Base-by-base conservation (phyloP, 1,284 basidiomycete genomes). In the Pseudozyma sp. region DNA sequence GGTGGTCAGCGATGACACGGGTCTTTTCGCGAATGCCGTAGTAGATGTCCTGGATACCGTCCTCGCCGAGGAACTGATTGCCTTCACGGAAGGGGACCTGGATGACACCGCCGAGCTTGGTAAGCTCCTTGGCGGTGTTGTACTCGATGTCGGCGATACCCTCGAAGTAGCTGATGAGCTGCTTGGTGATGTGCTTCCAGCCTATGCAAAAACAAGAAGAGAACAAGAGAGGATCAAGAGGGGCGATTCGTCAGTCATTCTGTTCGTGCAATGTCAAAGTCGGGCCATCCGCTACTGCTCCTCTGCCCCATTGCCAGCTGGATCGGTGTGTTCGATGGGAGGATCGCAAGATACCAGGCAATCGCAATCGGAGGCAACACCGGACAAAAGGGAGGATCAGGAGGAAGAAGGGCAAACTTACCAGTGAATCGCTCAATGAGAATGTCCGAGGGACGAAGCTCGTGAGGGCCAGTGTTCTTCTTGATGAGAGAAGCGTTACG, bases 31-130 rank as follows among this genome's bases (percentile, higher is more conserved):
- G 85, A 77, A 99, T 92, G 70, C 89, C 90, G 86, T 95, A 98
- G 86, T 93, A 98, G 44, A 97, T 90, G 83, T 98, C 96, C 91
- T 95, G 84, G 43, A 84, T 73, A 62, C 83, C 82, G 50, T 80
- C 80, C 73, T 85, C 83, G 52, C 80, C 81, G 55, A 83, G 70
- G 82, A 81, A 82, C 71, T 84, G 83, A 77, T 97, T 97, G 31
- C 95, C 95, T 40, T 94, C 91, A 54, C 92, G 88, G 88, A 98
- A 98, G 2, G 97, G 97, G 1, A 98, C 96, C 86, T 99, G 96
- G 78, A 99, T 96, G 71, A 98, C 94, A 11, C 92, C 94, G n/a
- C 92, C 93, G 55, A 99, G 91, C 86, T 97, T 97, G 52, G 92
- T 93, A 85, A 98, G 90, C 86, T 98, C 96, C 80, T 91, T 91